Percentiles rank a stretch among this genome's conserved stretches.
These are phyloP conservation scores for Euphorbia lathyris DNA, from an alignment of 345 rosid genomes.

Conservation along the genomic window DNA sequence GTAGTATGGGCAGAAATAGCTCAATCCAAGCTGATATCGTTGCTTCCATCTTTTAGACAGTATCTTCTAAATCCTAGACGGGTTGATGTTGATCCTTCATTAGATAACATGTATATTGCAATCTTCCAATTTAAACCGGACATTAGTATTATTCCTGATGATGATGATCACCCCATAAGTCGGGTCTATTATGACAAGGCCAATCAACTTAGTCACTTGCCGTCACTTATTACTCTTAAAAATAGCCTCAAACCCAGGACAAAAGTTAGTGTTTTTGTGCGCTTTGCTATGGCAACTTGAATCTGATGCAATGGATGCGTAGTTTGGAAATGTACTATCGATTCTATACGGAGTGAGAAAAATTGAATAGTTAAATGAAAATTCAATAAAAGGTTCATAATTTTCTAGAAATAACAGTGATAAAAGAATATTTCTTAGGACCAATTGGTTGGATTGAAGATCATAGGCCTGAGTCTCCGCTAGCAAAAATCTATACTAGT, in stretches of 20 bases:
- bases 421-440: conserved; percentile 61
- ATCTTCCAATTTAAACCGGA: conserved; percentile 45
- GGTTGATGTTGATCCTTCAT: conserved; percentile 26
- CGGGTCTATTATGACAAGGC: conserved; percentile 52
- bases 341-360: conserved; percentile 46
- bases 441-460: conserved; percentile 79
- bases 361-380: conserved; percentile 32
- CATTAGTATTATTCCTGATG: background rate
- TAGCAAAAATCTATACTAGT: conserved; percentile 46
- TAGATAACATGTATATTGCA: conserved; percentile 50
- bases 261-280: conserved; percentile 58
- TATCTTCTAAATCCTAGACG: conserved; percentile 56
- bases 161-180: conserved; percentile 36
- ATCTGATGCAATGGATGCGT: conserved; percentile 28
- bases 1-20: conserved; percentile 67
- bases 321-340: conserved; percentile 74
- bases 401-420: conserved; percentile 34
- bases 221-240: conserved; percentile 35
- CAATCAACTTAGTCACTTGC: conserved; percentile 36
- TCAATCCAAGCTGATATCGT: conserved; percentile 37
- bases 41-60: conserved; percentile 52
- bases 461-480: conserved; percentile 45
- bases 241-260: conserved; percentile 31
- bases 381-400: conserved; percentile 53
- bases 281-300: conserved; percentile 66